These are phyloP conservation scores for Paecilomyces fulvus DNA, from an alignment of 2,329 filamentous ascomycete species.

Conservation along the genomic window DNA sequence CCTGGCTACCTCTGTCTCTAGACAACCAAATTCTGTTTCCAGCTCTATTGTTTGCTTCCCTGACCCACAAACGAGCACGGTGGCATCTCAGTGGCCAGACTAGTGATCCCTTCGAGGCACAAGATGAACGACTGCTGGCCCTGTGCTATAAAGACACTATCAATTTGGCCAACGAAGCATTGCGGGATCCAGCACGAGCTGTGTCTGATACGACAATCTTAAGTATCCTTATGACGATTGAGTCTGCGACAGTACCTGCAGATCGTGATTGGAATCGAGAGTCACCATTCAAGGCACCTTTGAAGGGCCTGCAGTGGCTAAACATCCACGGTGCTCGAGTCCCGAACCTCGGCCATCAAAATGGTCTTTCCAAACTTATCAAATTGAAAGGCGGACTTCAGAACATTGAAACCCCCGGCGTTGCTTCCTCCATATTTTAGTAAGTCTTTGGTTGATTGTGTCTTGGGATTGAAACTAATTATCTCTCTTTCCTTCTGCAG, in stretches of 20 bases:
- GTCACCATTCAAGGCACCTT: constrained; percentile 24
- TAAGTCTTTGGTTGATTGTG: constrained; percentile 11
- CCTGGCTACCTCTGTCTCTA: constrained; percentile 23
- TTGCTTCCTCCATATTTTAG: constrained; percentile 31
- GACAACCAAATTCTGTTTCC: constrained; percentile 21
- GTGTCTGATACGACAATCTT: constrained; percentile 27
- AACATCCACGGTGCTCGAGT: constrained; percentile 27
- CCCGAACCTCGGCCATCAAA: constrained; percentile 26
- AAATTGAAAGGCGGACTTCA: constrained; percentile 28
- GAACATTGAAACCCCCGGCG: constrained; percentile 26
- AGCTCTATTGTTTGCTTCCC: constrained; percentile 22
- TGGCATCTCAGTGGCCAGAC: constrained; percentile 19
- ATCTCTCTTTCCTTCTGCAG: neutral
- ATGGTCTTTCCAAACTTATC: constrained; percentile 27
- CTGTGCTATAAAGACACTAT: constrained; percentile 26
- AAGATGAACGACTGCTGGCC: constrained; percentile 16
- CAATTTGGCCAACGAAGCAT: constrained; percentile 25
- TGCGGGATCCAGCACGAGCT: constrained; percentile 21
- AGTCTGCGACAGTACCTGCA: constrained; percentile 11
- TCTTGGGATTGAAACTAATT: neutral
- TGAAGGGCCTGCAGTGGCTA: constrained; percentile 28
- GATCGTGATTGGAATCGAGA: constrained; percentile 5
- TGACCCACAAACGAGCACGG: constrained; percentile 24
- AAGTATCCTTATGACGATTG: constrained; percentile 28
- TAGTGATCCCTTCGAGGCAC: constrained; percentile 10